Percentiles rank a stretch among this genome's conserved stretches.
Conservation (phyloP, 106 monocot genomes). For the Cymbidium sinense region DNA sequence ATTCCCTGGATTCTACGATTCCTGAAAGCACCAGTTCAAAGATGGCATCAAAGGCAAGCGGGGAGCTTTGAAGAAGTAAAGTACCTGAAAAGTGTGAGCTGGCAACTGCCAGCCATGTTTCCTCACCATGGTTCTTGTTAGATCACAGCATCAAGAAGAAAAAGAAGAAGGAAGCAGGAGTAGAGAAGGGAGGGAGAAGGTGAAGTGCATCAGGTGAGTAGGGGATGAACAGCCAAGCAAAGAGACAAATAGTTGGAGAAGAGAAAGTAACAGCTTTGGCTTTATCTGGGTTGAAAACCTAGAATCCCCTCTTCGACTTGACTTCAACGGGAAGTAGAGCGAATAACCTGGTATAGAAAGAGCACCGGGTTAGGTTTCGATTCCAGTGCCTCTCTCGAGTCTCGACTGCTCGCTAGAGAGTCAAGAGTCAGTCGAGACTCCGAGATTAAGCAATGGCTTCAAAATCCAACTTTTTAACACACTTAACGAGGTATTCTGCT, state of each 20-base stretch:
- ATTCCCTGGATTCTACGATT: neutral
- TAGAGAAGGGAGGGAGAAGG: neutral
- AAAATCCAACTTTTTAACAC: no score
- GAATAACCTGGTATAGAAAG: neutral
- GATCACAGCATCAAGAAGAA: constrained; percentile 3
- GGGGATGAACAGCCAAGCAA: neutral
- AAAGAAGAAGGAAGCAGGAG: neutral
- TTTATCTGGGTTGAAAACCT: constrained; percentile 4
- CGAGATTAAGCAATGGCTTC: no score
- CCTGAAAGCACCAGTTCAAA: neutral
- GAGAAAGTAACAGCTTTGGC: neutral
- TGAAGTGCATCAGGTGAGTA: constrained; percentile 5
- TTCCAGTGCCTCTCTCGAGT: no score
- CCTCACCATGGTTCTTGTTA: constrained; percentile 54
- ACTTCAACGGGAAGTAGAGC: neutral
- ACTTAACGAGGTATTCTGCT: no score
- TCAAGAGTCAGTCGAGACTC: no score
- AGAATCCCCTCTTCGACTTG: neutral
- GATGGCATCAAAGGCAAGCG: neutral
- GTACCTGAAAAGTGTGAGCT: constrained; percentile 84
- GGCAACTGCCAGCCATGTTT: constrained; percentile 97
- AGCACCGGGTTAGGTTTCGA: neutral
- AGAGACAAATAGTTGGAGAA: neutral
- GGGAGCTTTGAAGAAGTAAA: neutral
- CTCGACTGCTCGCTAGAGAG: no score